Base-by-base conservation (phyloP, 2,329 filamentous ascomycete genomes). In the Aspergillus felis region DNA sequence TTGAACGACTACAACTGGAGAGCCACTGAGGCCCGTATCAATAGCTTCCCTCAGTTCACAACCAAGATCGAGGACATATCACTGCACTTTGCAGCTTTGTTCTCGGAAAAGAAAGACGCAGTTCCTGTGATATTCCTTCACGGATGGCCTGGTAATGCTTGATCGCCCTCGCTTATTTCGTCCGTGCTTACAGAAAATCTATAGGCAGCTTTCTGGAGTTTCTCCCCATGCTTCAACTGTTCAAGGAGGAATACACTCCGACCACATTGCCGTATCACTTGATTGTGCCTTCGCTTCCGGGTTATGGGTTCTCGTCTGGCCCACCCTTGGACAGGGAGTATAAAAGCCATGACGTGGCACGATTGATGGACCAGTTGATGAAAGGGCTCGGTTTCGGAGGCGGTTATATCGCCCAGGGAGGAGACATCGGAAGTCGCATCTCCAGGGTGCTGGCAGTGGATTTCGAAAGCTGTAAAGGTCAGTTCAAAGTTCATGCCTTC, bases 41-140 rank as follows among this genome's bases (percentile, higher is more conserved):
- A 84, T 63, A 74, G 69, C 12, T 79, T 80, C 48, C 81, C 81
- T 1, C 80, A 84, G 58, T 84, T 77, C 70, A 80, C 69, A 1
- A 68, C 73, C 0, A 60, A 69, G 0, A 71, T 83, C 52, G 71
- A 74, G 10, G 76, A 80, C 25, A 52, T 78, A 49, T 63, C 68
- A 1, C 68, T 82, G 48, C 80, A 83, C 64, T 83, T 83, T 61
- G 66, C 74, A 0, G 80, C 78, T 2, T 68, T 83, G 0, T 82
- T 82, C 59, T 82, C 79, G 0, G 61, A 74, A 53, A 78, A 74
- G 14, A 53, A 68, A 4, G 72, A 78, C 64, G 81, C 81, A 0
- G 71, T 81, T 6, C 81, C 81, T 0, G 61, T 83, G n/a, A 59
- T 76, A 3, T 65, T 81, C 9, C 68, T 78, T 7, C 80, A 74